Evolutionary conservation across 495 filamentous ascomycete species (phyloP).

Genomic region (Chaetomidium leptoderma): DNA sequence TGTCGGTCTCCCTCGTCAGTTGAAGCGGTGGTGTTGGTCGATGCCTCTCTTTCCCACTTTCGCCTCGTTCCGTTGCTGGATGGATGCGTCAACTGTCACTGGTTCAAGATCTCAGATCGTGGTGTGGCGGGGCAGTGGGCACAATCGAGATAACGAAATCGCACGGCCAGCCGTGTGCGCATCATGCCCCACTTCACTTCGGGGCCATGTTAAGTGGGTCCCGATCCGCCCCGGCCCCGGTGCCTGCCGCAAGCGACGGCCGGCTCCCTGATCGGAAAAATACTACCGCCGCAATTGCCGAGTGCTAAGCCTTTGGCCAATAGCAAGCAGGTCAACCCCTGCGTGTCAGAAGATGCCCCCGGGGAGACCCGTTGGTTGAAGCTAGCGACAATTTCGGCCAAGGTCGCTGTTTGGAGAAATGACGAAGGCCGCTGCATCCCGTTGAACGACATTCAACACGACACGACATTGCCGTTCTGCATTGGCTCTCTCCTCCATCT

Average conservation of each 20-base stretch:
- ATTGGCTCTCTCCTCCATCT: not conserved
- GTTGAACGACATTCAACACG: not conserved
- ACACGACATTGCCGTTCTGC: conserved; percentile 1
- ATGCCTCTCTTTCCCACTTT: no score
- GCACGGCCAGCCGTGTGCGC: not conserved
- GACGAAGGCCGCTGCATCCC: conserved; percentile 14
- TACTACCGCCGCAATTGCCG: conserved; percentile 15
- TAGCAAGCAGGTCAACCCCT: conserved; percentile 5
- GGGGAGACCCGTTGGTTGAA: conserved; percentile 15
- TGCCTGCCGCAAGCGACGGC: not conserved
- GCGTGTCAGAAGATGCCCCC: not conserved
- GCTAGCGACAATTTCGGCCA: conserved; percentile 20
- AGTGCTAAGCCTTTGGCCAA: not conserved
- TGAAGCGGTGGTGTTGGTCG: not conserved
- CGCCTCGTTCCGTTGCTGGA: not conserved
- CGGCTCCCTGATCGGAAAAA: conserved; percentile 15
- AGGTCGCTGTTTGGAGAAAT: conserved; percentile 18
- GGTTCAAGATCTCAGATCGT: conserved; percentile 8
- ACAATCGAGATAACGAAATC: not conserved
- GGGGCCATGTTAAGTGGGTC: not conserved
- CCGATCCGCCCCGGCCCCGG: not conserved
- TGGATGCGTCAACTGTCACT: conserved; percentile 1
- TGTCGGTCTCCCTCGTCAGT: not conserved
- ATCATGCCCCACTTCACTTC: not conserved
- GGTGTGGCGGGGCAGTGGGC: conserved; percentile 15